phyloP scores from a whole-genome alignment of 306 rosid species.

The Lathyrus sativus region DNA sequence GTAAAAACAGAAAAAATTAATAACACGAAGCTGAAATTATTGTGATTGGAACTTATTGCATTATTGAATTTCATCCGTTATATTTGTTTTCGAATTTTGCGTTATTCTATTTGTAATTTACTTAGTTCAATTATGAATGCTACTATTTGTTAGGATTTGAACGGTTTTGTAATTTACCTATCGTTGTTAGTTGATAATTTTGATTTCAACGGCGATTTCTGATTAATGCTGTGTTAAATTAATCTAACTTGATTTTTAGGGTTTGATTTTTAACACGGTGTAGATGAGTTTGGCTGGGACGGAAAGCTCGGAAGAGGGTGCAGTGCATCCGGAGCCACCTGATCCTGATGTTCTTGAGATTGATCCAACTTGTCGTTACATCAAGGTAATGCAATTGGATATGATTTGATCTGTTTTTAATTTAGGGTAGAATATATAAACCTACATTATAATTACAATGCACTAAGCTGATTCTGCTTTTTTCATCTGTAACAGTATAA shows the following conservation, averaged over 20 bases:
- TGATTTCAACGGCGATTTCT: background rate
- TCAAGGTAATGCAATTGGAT: constrained; percentile 47
- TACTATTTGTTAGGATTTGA: constrained; percentile 11
- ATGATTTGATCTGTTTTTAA: background rate
- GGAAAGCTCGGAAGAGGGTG: constrained; percentile 43
- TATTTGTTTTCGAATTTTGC: background rate
- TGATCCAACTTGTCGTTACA: constrained; percentile 58
- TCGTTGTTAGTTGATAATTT: background rate
- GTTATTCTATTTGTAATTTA: background rate
- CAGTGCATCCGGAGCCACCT: constrained; percentile 42
- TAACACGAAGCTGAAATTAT: background rate
- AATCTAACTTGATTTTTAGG: constrained; percentile 5
- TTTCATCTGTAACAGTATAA: constrained; percentile 40
- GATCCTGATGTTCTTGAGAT: constrained; percentile 61
- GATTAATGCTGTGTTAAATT: background rate
- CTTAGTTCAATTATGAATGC: background rate
- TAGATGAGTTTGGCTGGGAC: constrained; percentile 36
- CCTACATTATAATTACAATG: background rate
- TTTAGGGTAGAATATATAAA: background rate
- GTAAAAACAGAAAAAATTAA: background rate
- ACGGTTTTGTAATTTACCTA: background rate
- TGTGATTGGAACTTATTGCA: background rate
- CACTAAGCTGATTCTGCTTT: constrained; percentile 30
- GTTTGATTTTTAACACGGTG: constrained; percentile 20
- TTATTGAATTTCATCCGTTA: background rate